These are phyloP conservation scores for Saccharum officinarum DNA, from an alignment of 176 grass and related monocot genomes.

Conservation along the genomic window DNA sequence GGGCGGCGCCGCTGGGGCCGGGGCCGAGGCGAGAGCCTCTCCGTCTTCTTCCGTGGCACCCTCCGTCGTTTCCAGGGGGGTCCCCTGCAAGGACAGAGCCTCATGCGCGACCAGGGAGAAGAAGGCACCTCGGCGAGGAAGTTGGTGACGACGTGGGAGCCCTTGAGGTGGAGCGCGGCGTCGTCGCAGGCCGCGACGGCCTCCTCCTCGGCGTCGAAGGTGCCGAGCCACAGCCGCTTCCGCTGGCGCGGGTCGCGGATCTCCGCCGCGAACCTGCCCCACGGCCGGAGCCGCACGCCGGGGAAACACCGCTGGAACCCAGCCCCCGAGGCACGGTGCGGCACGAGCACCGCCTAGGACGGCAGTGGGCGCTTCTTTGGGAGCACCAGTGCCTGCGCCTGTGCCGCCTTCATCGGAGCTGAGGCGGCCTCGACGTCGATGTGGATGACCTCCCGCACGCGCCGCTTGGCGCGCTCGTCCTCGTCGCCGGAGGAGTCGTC, in stretches of 20 bases:
- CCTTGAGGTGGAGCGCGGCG: constrained; percentile 58
- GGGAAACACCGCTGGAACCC: constrained; percentile 34
- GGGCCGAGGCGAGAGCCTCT: neutral
- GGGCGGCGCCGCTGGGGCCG: neutral
- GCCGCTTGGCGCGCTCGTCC: constrained; percentile 14
- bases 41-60: neutral
- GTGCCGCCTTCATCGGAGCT: neutral
- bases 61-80: neutral
- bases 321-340: neutral
- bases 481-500: constrained; percentile 46
- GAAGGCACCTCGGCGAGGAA: constrained; percentile 4
- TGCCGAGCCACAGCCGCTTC: constrained; percentile 94
- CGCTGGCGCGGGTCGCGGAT: constrained; percentile 57
- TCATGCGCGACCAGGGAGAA: neutral
- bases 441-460: constrained; percentile 49
- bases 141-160: constrained; percentile 48
- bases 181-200: constrained; percentile 66
- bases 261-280: constrained; percentile 69
- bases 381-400: neutral
- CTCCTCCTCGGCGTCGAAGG: constrained; percentile 96
- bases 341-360: neutral
- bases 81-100: neutral
- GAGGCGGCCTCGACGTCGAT: constrained; percentile 26
- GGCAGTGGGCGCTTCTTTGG: neutral
- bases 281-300: constrained; percentile 60